Conservation (phyloP, 2,329 filamentous ascomycete genomes). For the Hypoxylon sp. region DNA sequence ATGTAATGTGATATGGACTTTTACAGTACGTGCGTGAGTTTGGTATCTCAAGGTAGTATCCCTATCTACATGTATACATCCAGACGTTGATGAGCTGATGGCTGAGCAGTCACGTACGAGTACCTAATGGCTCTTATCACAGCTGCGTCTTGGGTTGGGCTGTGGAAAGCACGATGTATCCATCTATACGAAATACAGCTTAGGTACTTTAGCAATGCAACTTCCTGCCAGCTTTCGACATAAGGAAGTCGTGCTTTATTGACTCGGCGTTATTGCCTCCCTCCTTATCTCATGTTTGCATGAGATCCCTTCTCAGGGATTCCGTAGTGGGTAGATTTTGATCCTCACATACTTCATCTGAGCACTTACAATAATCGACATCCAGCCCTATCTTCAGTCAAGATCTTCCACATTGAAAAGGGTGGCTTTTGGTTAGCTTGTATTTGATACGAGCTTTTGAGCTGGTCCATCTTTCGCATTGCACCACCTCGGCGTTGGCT, state of each 20-base stretch:
- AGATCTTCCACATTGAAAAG: slow-evolving; percentile 44
- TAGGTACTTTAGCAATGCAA: not conserved
- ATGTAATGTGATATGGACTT: not conserved
- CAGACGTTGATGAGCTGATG: no score
- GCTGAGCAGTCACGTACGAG: no score
- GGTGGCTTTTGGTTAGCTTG: slow-evolving; percentile 50
- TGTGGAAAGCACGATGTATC: not conserved
- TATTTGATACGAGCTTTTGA: slow-evolving; percentile 37
- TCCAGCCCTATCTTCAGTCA: slow-evolving; percentile 47
- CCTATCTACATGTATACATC: no score
- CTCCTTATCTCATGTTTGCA: not conserved
- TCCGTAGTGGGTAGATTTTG: not conserved
- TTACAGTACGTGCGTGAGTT: not conserved
- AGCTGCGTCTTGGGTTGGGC: not conserved
- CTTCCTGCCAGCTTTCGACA: not conserved
- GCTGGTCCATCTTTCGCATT: slow-evolving; percentile 13
- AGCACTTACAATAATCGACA: slow-evolving; percentile 44
- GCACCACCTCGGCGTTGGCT: slow-evolving; percentile 26
- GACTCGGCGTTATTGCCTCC: slow-evolving; percentile 1
- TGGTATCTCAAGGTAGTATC: no score
- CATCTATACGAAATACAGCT: not conserved
- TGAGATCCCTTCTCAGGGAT: not conserved
- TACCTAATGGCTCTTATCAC: no score
- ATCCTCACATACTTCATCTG: slow-evolving; percentile 43
- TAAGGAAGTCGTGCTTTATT: slow-evolving; percentile 8